Base-by-base conservation (phyloP, 2,329 filamentous ascomycete genomes). In the Hirsutella minnesotensis region DNA sequence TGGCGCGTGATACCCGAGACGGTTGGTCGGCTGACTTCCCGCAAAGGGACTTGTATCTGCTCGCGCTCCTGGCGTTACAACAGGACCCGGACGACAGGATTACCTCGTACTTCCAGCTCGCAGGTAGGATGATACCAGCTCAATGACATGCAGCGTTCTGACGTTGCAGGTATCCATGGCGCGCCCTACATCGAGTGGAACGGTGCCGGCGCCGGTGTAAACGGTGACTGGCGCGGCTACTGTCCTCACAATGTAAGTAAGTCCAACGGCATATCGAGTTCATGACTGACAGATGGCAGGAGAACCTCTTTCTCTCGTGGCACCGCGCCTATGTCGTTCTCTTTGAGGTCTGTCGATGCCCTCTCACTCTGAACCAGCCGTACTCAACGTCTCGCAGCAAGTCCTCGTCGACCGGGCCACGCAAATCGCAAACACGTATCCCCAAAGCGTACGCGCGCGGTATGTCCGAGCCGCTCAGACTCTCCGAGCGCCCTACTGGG, bases 301-400 rank as follows among this genome's bases (percentile, higher is more conserved):
- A 74, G 53, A 57, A 63, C 16, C 52, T 69, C 18, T 73, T 77
- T 47, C 52, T 67, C 5, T 56, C 68, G n/a, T 79, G 73, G 75
- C 76, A 80, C 54, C 69, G 74, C 5, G 67, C 72, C 3, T 78
- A 72, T 46, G 51, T 76, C 37, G 58, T 68, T 8, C 60, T 78
- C 8, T 76, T 65, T 44, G 75, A 79, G 63, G 71, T 73, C 56
- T 44, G 2, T 19, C 29, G 19, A 20, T 21, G 12, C 27, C 29
- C 15, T 16, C 24, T 27, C 12, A 12, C 7, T 27, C 7, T 27
- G n/a, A 21, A 9, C 15, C 12, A n/a, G 9, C 7, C 4, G 12
- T 9, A 24, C 3, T 18, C 13, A 29, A 38, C 22, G 4, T 5
- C 16, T 10, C 15, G 5, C 18, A 42, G 72, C 75, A 79, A 70